Evolutionary conservation across 495 filamentous ascomycete species (phyloP).

Genomic region (Pseudomonodictys pantanalensis): DNA sequence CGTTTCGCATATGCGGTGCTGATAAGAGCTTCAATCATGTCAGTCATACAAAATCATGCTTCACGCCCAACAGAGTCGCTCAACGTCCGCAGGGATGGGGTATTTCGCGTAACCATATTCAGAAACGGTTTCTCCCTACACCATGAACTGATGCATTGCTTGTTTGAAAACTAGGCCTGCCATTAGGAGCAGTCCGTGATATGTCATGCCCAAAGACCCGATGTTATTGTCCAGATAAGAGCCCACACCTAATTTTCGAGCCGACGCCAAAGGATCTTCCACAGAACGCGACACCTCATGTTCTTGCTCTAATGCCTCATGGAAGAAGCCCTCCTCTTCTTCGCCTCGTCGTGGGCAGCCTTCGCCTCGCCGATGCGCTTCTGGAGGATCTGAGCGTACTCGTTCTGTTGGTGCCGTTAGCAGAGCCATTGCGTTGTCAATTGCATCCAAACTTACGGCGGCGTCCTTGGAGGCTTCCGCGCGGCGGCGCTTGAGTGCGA

Average conservation of each 20-base stretch:
- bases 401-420: conserved; percentile 53
- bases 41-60: too few species aligned
- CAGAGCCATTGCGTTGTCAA: background rate
- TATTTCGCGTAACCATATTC: background rate
- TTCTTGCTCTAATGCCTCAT: conserved; percentile 74
- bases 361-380: conserved; percentile 95
- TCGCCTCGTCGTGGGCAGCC: conserved; percentile 80
- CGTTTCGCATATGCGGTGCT: too few species aligned
- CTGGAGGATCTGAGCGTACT: conserved; percentile 90
- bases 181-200: conserved; percentile 21
- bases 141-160: conserved; percentile 18
- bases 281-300: background rate
- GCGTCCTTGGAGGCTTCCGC: conserved; percentile 94
- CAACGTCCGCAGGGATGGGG: too few species aligned
- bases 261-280: conserved; percentile 23
- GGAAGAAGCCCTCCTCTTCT: conserved; percentile 93
- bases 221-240: conserved; percentile 15
- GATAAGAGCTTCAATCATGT: too few species aligned
- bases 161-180: conserved; percentile 18
- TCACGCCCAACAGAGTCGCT: too few species aligned
- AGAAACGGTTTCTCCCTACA: background rate
- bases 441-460: conserved; percentile 70
- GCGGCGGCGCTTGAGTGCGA: conserved; percentile 95
- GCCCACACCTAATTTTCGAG: conserved; percentile 19
- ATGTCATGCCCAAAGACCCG: conserved; percentile 19